Percentiles rank a stretch among this genome's conserved stretches.
phyloP scores from a whole-genome alignment of 768 basidiomycete genomes.

The Termitomyces heimii region DNA sequence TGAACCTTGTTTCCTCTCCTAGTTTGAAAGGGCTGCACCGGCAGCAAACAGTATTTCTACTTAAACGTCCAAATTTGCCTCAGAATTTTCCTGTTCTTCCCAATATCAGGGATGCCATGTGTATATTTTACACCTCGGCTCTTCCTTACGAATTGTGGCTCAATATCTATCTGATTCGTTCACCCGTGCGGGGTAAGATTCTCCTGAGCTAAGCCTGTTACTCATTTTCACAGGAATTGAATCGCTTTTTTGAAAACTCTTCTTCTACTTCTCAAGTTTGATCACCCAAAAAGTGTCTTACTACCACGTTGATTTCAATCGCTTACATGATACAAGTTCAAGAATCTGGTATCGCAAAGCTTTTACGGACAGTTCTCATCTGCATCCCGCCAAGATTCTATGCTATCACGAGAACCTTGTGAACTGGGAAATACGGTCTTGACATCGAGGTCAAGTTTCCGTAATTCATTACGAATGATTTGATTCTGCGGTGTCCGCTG shows the following conservation, averaged over 20 bases:
- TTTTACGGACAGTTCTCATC: not conserved
- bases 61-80: too few relatives aligned
- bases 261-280: not conserved
- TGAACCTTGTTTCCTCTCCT: too few relatives aligned
- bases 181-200: too few relatives aligned
- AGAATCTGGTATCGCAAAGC: not conserved
- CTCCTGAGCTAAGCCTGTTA: not conserved
- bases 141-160: too few relatives aligned
- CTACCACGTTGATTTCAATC: not conserved
- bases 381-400: conserved; percentile 30
- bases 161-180: not conserved
- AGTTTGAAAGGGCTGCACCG: too few relatives aligned
- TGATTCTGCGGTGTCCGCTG: not conserved
- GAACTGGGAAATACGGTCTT: conserved; percentile 3
- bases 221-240: not conserved
- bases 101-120: too few relatives aligned
- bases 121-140: too few relatives aligned
- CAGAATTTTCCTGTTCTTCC: too few relatives aligned
- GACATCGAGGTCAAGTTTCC: not conserved
- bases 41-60: too few relatives aligned
- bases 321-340: not conserved
- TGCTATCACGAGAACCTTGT: conserved; percentile 28
- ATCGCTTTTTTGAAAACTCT: not conserved
- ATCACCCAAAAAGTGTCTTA: not conserved
- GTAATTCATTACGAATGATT: not conserved